A percentile compares a stretch with the other conserved stretches of the same genome.
These are phyloP conservation scores for Triangularia setosa DNA, from an alignment of 2,329 filamentous ascomycete genomes.

Conservation along the genomic window DNA sequence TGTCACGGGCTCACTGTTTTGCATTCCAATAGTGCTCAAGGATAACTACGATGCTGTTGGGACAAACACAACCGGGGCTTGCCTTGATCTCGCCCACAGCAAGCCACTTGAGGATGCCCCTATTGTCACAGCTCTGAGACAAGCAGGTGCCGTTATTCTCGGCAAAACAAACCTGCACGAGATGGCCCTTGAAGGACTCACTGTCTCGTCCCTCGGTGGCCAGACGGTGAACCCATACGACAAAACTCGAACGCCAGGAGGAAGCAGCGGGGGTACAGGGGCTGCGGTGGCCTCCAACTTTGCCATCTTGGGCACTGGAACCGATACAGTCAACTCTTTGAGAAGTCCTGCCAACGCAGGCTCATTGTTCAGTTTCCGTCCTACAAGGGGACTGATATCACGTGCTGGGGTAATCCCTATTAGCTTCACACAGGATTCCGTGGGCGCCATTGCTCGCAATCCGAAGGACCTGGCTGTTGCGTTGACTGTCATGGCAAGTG, in stretches of 20 bases:
- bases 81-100: conserved; percentile 45
- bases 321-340: conserved; percentile 60
- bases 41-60: conserved; percentile 58
- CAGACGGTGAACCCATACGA: conserved; percentile 67
- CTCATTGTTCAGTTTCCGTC: conserved; percentile 55
- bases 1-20: conserved; percentile 51
- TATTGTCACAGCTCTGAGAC: conserved; percentile 45
- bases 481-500: conserved; percentile 49
- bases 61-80: conserved; percentile 56
- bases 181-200: conserved; percentile 60
- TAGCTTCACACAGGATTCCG: conserved; percentile 52
- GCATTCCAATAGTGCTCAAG: conserved; percentile 59
- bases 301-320: conserved; percentile 55
- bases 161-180: conserved; percentile 62
- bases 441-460: conserved; percentile 51
- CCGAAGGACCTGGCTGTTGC: conserved; percentile 48
- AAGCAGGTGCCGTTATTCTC: conserved; percentile 53
- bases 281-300: conserved; percentile 55
- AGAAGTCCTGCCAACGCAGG: conserved; percentile 60
- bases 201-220: conserved; percentile 58
- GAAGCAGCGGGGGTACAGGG: conserved; percentile 60
- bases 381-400: conserved; percentile 50
- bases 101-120: conserved; percentile 44
- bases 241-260: conserved; percentile 58
- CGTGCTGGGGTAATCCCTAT: conserved; percentile 51